These are phyloP conservation scores for Emergomyces africanus DNA, from an alignment of 2,329 filamentous ascomycete genomes.

Conservation along the genomic window DNA sequence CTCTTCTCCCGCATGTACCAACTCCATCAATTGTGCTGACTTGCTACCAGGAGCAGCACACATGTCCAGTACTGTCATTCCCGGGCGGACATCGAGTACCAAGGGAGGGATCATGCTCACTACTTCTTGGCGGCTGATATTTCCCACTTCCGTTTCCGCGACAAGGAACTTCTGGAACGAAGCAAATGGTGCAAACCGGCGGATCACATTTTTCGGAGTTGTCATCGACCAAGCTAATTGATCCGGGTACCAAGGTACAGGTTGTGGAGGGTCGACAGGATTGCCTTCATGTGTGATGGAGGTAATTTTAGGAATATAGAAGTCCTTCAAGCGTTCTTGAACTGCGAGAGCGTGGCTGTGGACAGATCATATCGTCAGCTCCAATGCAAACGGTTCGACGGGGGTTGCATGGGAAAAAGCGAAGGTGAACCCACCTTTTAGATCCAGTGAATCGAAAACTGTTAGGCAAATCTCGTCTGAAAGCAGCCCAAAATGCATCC, in stretches of 20 bases:
- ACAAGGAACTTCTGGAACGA: conserved; percentile 97
- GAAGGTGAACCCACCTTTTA: conserved; percentile 54
- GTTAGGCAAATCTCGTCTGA: conserved; percentile 80
- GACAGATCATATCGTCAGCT: conserved; percentile 1
- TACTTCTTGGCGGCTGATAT: conserved; percentile 93
- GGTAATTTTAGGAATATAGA: conserved; percentile 83
- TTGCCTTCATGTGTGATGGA: conserved; percentile 74
- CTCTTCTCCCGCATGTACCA: conserved; percentile 88
- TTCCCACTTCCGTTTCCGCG: conserved; percentile 91
- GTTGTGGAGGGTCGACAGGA: conserved; percentile 65
- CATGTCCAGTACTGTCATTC: conserved; percentile 88
- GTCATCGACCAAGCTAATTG: conserved; percentile 96
- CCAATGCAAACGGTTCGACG: not conserved
- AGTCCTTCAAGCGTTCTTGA: conserved; percentile 71
- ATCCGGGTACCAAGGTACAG: conserved; percentile 88
- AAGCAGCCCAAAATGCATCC: conserved; percentile 67
- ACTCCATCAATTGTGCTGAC: conserved; percentile 86
- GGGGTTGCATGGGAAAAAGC: not conserved
- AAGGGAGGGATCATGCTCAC: conserved; percentile 98
- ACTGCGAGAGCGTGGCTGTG: conserved; percentile 78
- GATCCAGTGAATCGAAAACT: conserved; percentile 97
- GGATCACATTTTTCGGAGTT: conserved; percentile 88
- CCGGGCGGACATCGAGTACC: conserved; percentile 78
- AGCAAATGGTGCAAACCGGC: conserved; percentile 85
- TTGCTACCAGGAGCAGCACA: conserved; percentile 97